Percentiles rank a stretch among this genome's conserved stretches.
These are phyloP conservation scores for Teratosphaeria epicoccoides DNA, from an alignment of 2,329 filamentous ascomycete species.

Conservation along the genomic window DNA sequence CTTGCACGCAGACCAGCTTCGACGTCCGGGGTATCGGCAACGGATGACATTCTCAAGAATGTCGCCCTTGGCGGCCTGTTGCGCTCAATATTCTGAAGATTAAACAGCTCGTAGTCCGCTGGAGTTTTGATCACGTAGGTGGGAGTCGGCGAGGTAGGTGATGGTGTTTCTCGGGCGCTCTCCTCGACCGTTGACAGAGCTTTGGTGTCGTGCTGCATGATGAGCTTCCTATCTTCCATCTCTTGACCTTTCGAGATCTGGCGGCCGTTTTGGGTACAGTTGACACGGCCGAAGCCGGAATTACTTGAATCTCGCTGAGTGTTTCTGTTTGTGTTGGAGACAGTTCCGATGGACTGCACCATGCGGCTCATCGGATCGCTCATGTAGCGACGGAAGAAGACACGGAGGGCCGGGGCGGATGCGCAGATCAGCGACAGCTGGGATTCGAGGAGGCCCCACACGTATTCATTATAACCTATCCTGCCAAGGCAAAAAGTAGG, in stretches of 20 bases:
- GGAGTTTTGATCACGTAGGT: constrained; percentile 1
- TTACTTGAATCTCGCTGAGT: neutral
- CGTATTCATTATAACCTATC: constrained; percentile 16
- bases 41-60: neutral
- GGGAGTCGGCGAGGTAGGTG: neutral
- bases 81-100: constrained; percentile 3
- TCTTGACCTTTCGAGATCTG: neutral
- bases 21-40: neutral
- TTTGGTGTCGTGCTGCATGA: constrained; percentile 1
- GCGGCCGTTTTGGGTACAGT: neutral
- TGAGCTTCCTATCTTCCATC: constrained; percentile 1
- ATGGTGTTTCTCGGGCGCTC: neutral
- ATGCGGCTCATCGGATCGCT: constrained; percentile 3
- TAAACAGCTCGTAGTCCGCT: constrained; percentile 3
- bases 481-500: constrained; percentile 6
- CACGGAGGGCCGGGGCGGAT: constrained; percentile 17
- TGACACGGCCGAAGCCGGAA: neutral
- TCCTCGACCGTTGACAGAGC: neutral
- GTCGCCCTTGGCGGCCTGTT: constrained; percentile 1
- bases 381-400: constrained; percentile 20
- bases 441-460: constrained; percentile 19
- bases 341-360: neutral
- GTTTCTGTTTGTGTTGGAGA: neutral
- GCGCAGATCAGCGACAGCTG: constrained; percentile 23
- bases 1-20: neutral